These are phyloP conservation scores for Melanomma pulvis-pyrius DNA, from an alignment of 495 filamentous ascomycete genomes.

Conservation along the genomic window DNA sequence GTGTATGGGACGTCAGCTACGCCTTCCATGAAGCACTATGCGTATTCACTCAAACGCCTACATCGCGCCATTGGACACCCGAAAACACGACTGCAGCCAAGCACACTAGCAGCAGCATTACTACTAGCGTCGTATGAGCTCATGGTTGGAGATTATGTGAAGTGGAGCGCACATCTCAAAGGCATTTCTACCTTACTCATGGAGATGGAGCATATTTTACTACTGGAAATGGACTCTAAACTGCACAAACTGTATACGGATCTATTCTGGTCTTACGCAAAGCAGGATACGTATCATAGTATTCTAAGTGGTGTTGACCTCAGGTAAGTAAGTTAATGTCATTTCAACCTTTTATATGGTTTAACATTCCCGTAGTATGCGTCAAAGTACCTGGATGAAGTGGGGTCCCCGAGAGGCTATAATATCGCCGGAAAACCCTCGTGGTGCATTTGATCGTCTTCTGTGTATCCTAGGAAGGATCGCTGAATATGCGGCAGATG, in stretches of 20 bases:
- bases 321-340: too few relatives aligned
- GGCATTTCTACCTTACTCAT: slow-evolving; percentile 80
- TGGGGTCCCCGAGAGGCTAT: too few relatives aligned
- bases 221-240: slow-evolving; percentile 38
- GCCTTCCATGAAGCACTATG: slow-evolving; percentile 88
- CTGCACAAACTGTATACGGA: slow-evolving; percentile 79
- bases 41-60: slow-evolving; percentile 77
- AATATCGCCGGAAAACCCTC: too few relatives aligned
- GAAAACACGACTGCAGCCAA: slow-evolving; percentile 70
- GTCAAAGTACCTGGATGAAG: slow-evolving; percentile 42
- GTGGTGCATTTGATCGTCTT: too few relatives aligned
- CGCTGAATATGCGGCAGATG: too few relatives aligned
- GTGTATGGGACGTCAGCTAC: slow-evolving; percentile 71
- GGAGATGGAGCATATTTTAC: slow-evolving; percentile 57
- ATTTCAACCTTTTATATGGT: slow-evolving; percentile 82
- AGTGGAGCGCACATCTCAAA: slow-evolving; percentile 90
- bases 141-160: slow-evolving; percentile 89
- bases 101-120: slow-evolving; percentile 85
- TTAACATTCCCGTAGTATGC: slow-evolving; percentile 23
- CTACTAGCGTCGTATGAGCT: slow-evolving; percentile 92
- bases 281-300: slow-evolving; percentile 91
- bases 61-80: slow-evolving; percentile 72
- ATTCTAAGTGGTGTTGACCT: slow-evolving; percentile 87
- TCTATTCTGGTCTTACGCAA: slow-evolving; percentile 94
- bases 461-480: too few relatives aligned